Evolutionary conservation across 768 basidiomycete species (phyloP), one percentile per base, ranked within the genome.

Genomic region (Pulveroboletus sp.): DNA sequence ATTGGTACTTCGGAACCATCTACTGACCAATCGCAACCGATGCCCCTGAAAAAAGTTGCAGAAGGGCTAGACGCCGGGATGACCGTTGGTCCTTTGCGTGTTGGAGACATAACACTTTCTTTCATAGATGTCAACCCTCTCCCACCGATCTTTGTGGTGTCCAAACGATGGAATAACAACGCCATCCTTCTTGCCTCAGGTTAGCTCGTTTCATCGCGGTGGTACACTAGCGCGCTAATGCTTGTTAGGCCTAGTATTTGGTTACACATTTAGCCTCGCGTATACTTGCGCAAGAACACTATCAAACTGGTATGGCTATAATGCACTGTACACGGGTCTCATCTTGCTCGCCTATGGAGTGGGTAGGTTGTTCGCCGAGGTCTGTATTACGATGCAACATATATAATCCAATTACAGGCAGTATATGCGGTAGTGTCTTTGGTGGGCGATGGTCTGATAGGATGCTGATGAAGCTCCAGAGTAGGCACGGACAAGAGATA

Each of bases 271-370:
- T 61, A 74, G 81, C 33, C 74, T 94, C 36, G 67, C 79, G 1
- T 94, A 91, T 60, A 88, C 89, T 0, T 80, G 82, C 5, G 76
- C 90, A 10, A 75, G 87, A 47, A 90, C 87, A 1, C 73, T 95
- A 4, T 76, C 74, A 2, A 69, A 66, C 11, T 64, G 70, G 16
- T 95, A 94, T 56, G 65, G 75, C 33, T 92, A 86, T 63, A 70
- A 78, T 51, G 74, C 91, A 0, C 68, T 95, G 6, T 70, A 79
- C 46, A 85, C 87, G 20, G 93, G 93, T 6, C 69, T 93, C 10
- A 81, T 92, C 12, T 75, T 93, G 2, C 77, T 97, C 2, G 66
- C 84, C 0, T 88, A 77, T 61, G 92, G 92, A 23, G 52, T 77
- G n/a, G 87, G 87, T 81, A 44, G 35, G 75, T 57, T 35, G 6